Percentiles rank a stretch among this genome's conserved stretches.
These are phyloP conservation scores for Discostella stelligeroides DNA, from an alignment of 108 stramenopile species.

Conservation along the genomic window DNA sequence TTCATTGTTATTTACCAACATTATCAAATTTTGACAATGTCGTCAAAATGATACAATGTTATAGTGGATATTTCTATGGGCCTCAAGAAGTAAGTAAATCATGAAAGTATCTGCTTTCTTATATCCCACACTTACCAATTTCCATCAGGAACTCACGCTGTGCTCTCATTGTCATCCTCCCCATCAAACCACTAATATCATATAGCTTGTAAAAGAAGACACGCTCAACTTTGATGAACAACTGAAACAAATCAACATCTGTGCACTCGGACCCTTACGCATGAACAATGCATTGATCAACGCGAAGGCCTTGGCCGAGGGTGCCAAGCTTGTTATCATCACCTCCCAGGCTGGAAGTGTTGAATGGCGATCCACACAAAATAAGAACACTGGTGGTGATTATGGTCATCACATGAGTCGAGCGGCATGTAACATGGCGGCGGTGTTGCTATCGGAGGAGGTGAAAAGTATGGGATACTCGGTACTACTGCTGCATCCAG, in stretches of 20 bases:
- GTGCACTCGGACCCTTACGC: slow-evolving; percentile 87
- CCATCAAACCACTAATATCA: not conserved
- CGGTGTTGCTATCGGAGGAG: slow-evolving; percentile 79
- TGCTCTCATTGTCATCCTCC: not conserved
- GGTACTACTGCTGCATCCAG: slow-evolving; percentile 86
- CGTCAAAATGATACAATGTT: no score
- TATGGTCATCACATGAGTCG: slow-evolving; percentile 95
- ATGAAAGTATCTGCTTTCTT: not conserved
- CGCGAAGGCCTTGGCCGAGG: slow-evolving; percentile 64
- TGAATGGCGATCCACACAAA: slow-evolving; percentile 83
- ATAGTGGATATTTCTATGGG: slow-evolving; percentile 81
- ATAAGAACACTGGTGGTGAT: slow-evolving; percentile 77
- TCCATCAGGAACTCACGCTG: not conserved
- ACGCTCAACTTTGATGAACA: slow-evolving; percentile 87
- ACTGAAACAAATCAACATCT: slow-evolving; percentile 89
- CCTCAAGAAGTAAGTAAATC: slow-evolving; percentile 56
- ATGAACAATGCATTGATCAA: slow-evolving; percentile 76
- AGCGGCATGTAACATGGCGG: slow-evolving; percentile 90
- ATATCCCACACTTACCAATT: not conserved
- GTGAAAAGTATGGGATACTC: slow-evolving; percentile 77
- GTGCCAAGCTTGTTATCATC: slow-evolving; percentile 82
- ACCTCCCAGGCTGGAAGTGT: slow-evolving; percentile 90
- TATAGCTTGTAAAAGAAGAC: slow-evolving; percentile 55
- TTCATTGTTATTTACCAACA: no score
- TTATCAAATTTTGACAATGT: not conserved